Evolutionary conservation across 2,329 filamentous ascomycete species (phyloP).

Genomic region (Claviceps lovelessii): DNA sequence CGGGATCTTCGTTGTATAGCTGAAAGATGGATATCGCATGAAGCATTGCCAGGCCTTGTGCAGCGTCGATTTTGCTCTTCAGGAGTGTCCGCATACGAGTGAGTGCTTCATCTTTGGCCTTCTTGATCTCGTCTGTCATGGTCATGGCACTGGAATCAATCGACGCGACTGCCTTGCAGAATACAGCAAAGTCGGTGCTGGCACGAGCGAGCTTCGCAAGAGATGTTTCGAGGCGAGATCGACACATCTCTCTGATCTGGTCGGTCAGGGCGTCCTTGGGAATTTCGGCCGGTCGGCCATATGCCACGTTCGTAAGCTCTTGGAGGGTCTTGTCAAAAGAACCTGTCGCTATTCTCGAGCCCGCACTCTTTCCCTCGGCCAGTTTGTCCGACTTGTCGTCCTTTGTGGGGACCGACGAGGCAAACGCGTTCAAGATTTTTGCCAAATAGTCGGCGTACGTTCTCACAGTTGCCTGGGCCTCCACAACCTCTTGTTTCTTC

Average conservation of each 20-base stretch:
- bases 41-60: constrained; percentile 60
- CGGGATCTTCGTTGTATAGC: constrained; percentile 77
- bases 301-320: constrained; percentile 41
- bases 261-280: constrained; percentile 31
- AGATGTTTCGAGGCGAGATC: constrained; percentile 42
- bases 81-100: constrained; percentile 38
- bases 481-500: constrained; percentile 12
- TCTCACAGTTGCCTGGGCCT: constrained; percentile 25
- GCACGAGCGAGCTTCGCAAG: constrained; percentile 43
- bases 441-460: constrained; percentile 41
- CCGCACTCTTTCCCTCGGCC: constrained; percentile 6
- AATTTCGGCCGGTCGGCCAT: constrained; percentile 31
- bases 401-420: constrained; percentile 6
- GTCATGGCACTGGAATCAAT: constrained; percentile 37
- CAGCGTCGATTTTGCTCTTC: constrained; percentile 25
- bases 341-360: constrained; percentile 13
- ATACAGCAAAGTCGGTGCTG: constrained; percentile 35
- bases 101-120: constrained; percentile 37
- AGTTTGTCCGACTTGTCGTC: neutral
- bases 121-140: constrained; percentile 41
- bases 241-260: constrained; percentile 38
- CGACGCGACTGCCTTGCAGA: constrained; percentile 39
- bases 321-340: constrained; percentile 29
- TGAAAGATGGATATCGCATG: constrained; percentile 77
- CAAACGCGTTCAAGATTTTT: constrained; percentile 30